Base-by-base conservation (phyloP, 2,329 filamentous ascomycete genomes). In the Peltaster fructicola region DNA sequence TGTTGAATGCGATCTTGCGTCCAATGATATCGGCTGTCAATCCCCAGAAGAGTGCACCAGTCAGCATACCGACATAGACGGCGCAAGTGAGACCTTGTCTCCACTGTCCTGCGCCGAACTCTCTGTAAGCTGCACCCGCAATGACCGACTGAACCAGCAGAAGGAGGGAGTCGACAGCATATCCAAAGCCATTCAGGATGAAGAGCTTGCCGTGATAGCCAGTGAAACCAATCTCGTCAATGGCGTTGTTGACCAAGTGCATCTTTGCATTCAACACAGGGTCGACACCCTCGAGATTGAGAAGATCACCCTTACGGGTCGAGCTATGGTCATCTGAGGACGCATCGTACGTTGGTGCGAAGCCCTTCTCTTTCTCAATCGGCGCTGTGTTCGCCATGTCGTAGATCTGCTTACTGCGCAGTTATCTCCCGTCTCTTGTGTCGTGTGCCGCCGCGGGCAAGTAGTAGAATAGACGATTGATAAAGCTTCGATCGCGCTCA, bases 21-120 rank as follows among this genome's bases (percentile, higher is more conserved):
- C 73, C 73, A 31, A 78, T 69, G 16, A 78, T 59, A 39, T 79
- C 73, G 12, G 70, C 71, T 3, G 59, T 59, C 15, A 74, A 48
- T 2, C 73, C 73, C 72, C 73, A 79, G 48, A 77, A 76, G 14
- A 76, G 43, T 9, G 68, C 69, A 2, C 70, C 65, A 0, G 54
- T 33, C 25, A 61, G 53, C 53, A 61, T 59, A 30, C 57, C 57
- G 6, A 61, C 56, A 38, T 73, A 77, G 1, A 59, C 61, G 4
- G 72, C 63, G 24, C 76, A 62, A 2, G 64, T 75, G 22, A 75
- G 53, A 6, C 61, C 71, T 20, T 43, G 38, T 2, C 41, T 39
- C 35, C 66, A 75, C 13, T 61, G 57, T n/a, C n/a, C n/a, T 2
- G 56, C 53, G 3, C 58, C 36, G 38, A 76, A 73, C 37, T 76